Conservation (phyloP, 2,329 filamentous ascomycete species). For the Pseudocercospora crystallina region DNA sequence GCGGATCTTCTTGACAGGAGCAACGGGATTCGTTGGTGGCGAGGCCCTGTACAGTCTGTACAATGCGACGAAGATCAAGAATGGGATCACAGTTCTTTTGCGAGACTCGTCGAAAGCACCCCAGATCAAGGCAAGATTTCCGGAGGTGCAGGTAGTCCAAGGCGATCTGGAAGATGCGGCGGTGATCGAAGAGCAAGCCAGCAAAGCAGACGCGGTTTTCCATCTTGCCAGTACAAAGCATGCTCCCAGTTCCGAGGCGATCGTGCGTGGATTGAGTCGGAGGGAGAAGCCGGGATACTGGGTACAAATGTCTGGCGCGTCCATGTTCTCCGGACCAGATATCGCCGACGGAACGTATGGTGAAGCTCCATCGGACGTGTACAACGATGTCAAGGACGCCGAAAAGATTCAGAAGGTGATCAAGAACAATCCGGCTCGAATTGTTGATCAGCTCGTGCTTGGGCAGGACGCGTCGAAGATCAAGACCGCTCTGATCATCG, state of each 20-base stretch:
- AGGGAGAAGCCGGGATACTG: conserved; percentile 11
- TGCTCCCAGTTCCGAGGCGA: conserved; percentile 3
- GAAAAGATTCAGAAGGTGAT: conserved; percentile 5
- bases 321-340: conserved; percentile 54
- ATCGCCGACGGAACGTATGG: conserved; percentile 46
- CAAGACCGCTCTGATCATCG: conserved; percentile 63
- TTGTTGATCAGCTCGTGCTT: conserved; percentile 67
- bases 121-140: conserved; percentile 7
- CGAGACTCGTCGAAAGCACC: conserved; percentile 10
- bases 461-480: conserved; percentile 41
- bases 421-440: conserved; percentile 39
- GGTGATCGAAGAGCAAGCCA: conserved; percentile 8
- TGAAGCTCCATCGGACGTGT: conserved; percentile 46
- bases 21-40: conserved; percentile 12
- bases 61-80: background rate
- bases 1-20: conserved; percentile 6
- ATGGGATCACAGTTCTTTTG: conserved; percentile 1
- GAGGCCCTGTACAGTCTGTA: conserved; percentile 7
- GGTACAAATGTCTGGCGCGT: conserved; percentile 56
- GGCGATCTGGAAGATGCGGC: conserved; percentile 14
- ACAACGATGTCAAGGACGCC: conserved; percentile 47
- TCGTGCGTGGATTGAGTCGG: background rate
- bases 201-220: conserved; percentile 12
- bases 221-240: conserved; percentile 11
- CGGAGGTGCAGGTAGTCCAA: conserved; percentile 6